Conservation (phyloP, 225 moss, liverwort and hornwort genomes). For the Lunularia cruciata region DNA sequence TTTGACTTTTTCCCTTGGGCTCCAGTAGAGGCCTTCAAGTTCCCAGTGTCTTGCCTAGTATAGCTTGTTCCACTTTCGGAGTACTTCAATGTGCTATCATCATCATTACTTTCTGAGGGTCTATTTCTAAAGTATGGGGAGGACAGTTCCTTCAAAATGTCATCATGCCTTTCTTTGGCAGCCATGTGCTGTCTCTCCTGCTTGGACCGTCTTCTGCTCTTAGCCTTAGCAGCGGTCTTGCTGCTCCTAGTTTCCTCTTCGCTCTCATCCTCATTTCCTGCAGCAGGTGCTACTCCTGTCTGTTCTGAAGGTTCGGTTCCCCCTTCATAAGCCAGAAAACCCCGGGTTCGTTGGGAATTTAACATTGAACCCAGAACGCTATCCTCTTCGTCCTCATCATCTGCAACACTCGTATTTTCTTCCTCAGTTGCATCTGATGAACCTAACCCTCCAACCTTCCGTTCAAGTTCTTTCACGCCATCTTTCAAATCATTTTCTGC, state of each 20-base stretch:
- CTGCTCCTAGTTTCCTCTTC: conserved; percentile 9
- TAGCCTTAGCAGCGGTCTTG: conserved; percentile 36
- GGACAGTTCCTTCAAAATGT: conserved; percentile 31
- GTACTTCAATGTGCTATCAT: conserved; percentile 26
- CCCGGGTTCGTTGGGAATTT: conserved; percentile 38
- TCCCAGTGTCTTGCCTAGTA: conserved; percentile 20
- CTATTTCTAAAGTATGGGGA: conserved; percentile 9
- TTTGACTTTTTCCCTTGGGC: conserved; percentile 30
- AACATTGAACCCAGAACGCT: conserved; percentile 49
- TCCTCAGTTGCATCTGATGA: conserved; percentile 33
- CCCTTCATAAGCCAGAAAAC: conserved; percentile 22
- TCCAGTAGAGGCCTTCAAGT: conserved; percentile 4
- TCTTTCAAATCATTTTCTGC: conserved; percentile 3
- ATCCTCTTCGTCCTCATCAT: conserved; percentile 49
- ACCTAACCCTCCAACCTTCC: conserved; percentile 5
- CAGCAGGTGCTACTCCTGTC: conserved; percentile 3
- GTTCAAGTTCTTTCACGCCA: neutral
- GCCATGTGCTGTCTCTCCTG: conserved; percentile 62
- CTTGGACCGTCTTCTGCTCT: conserved; percentile 64
- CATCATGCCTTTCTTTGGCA: conserved; percentile 54
- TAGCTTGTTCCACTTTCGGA: conserved; percentile 12
- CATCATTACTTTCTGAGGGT: conserved; percentile 17
- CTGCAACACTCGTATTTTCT: conserved; percentile 31
- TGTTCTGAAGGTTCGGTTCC: conserved; percentile 36
- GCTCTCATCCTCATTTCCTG: neutral